Evolutionary conservation across 345 rosid genomes (phyloP).

Genomic region (Microthlaspi erraticum): DNA sequence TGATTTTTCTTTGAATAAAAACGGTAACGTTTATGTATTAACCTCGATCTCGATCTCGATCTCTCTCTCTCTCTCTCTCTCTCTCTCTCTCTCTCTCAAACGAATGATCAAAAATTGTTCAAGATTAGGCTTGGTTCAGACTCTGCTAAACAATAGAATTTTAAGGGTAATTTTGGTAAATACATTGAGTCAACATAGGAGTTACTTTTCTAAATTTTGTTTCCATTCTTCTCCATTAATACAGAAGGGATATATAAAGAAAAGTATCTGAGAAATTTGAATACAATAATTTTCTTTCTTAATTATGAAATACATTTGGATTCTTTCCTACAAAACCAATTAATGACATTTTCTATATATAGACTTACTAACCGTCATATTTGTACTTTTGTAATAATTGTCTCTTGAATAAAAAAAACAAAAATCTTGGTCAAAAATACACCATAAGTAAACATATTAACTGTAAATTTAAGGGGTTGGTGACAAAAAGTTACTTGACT

Average conservation of each 20-base stretch:
- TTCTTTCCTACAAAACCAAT: neutral
- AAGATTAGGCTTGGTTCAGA: too few species aligned
- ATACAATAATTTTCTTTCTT: neutral
- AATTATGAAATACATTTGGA: neutral
- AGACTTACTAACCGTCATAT: neutral
- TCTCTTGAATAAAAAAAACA: too few species aligned
- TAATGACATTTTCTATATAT: neutral
- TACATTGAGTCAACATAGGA: neutral
- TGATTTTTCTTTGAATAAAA: slow-evolving; percentile 2
- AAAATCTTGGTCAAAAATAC: too few species aligned
- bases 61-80: neutral
- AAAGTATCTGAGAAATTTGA: neutral
- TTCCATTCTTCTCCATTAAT: too few species aligned
- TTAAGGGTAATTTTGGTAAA: neutral
- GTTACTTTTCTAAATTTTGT: neutral
- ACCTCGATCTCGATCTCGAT: neutral
- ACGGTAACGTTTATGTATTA: slow-evolving; percentile 1
- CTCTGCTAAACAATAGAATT: neutral
- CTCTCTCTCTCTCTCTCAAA: neutral
- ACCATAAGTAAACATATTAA: too few species aligned
- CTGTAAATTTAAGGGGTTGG: too few species aligned
- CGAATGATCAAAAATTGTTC: neutral
- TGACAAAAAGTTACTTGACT: neutral
- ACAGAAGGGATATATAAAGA: neutral
- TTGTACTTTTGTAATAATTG: slow-evolving; percentile 6